These are phyloP conservation scores for Epichloe typhina DNA, from an alignment of 2,329 filamentous ascomycete genomes.

Conservation along the genomic window DNA sequence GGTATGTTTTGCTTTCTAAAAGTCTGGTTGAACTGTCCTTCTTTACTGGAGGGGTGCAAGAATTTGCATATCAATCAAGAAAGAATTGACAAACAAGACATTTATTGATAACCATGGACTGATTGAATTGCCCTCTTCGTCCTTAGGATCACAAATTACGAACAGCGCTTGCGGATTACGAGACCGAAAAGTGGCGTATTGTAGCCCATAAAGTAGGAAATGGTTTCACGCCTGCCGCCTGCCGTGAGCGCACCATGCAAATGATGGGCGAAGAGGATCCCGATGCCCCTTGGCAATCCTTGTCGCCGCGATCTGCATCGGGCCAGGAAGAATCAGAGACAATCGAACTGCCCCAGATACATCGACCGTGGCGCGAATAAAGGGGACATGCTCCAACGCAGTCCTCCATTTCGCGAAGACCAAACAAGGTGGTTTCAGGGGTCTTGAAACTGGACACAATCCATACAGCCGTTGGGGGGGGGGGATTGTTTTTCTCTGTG, in stretches of 20 bases:
- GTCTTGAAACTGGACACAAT: background rate
- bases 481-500: too few relatives aligned
- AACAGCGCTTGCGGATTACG: constrained; percentile 68
- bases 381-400: background rate
- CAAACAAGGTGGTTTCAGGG: background rate
- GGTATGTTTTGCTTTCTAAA: constrained; percentile 37
- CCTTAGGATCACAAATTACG: constrained; percentile 62
- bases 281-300: constrained; percentile 39
- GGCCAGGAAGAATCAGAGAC: constrained; percentile 7
- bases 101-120: background rate
- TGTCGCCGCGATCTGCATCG: constrained; percentile 32
- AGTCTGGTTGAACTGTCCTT: background rate
- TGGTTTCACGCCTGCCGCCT: constrained; percentile 77
- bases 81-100: background rate
- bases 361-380: constrained; percentile 10
- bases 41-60: background rate
- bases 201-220: constrained; percentile 82
- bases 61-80: too few relatives aligned
- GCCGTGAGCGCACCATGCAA: constrained; percentile 65
- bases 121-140: background rate
- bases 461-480: background rate
- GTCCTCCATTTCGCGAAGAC: background rate
- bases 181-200: constrained; percentile 86
- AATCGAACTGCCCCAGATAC: constrained; percentile 10
- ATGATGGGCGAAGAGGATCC: constrained; percentile 34